phyloP scores from a whole-genome alignment of 345 rosid species.

The Lepidium sativum region DNA sequence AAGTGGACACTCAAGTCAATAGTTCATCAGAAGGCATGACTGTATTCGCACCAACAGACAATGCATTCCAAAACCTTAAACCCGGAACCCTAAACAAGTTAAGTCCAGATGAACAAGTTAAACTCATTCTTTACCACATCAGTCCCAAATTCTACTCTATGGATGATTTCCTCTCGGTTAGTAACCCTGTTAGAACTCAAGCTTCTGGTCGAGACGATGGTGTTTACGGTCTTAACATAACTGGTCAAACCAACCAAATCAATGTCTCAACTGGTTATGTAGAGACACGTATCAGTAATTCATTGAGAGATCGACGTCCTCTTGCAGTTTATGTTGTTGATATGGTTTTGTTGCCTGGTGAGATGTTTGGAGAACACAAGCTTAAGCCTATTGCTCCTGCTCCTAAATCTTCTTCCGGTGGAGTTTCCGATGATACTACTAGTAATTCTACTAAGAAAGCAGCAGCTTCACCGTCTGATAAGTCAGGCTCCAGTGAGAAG shows the following conservation, averaged over 20 bases:
- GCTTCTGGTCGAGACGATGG: slow-evolving; percentile 47
- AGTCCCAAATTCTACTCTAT: slow-evolving; percentile 49
- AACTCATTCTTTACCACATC: slow-evolving; percentile 54
- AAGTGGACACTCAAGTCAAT: slow-evolving; percentile 62
- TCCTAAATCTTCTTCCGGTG: slow-evolving; percentile 6
- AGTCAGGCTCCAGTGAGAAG: slow-evolving; percentile 29
- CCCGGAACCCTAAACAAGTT: slow-evolving; percentile 48
- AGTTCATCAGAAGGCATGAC: slow-evolving; percentile 71
- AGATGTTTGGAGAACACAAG: slow-evolving; percentile 41
- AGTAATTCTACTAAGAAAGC: slow-evolving; percentile 26
- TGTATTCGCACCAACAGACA: slow-evolving; percentile 76
- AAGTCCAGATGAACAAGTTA: slow-evolving; percentile 39
- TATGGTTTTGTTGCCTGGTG: slow-evolving; percentile 63
- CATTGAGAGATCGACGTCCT: slow-evolving; percentile 40
- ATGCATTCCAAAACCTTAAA: slow-evolving; percentile 71
- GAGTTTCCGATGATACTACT: background rate
- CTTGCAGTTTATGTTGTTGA: slow-evolving; percentile 75
- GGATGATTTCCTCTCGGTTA: slow-evolving; percentile 42
- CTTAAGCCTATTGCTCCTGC: slow-evolving; percentile 40
- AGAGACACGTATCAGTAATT: slow-evolving; percentile 53
- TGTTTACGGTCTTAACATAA: slow-evolving; percentile 53
- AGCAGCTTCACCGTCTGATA: slow-evolving; percentile 14
- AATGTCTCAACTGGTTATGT: slow-evolving; percentile 66
- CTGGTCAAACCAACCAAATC: slow-evolving; percentile 59
- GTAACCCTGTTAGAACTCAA: slow-evolving; percentile 77